A percentile compares a stretch with the other conserved stretches of the same genome.
phyloP scores from a whole-genome alignment of 2,329 filamentous ascomycete genomes.

The Alternaria triticina region DNA sequence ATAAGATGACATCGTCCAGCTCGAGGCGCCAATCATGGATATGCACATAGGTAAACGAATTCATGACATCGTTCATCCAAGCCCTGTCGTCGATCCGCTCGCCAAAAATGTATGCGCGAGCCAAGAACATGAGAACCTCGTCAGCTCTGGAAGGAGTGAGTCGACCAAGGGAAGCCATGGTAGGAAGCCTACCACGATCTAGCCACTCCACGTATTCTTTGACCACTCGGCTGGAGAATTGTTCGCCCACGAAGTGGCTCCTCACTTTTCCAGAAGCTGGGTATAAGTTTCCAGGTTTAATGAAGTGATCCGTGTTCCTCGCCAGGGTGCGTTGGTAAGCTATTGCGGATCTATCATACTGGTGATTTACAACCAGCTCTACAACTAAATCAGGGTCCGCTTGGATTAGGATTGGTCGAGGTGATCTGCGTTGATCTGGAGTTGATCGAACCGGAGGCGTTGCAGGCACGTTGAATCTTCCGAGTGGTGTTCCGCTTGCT shows the following conservation, averaged over 20 bases:
- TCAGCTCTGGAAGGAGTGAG: neutral
- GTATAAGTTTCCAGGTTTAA: neutral
- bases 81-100: neutral
- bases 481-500: neutral
- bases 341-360: no score
- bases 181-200: neutral
- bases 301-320: neutral
- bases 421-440: neutral
- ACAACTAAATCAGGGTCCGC: neutral
- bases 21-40: neutral
- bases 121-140: neutral
- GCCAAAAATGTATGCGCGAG: neutral
- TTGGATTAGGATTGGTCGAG: neutral
- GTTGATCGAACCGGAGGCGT: neutral
- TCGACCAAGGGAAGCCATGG: neutral
- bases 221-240: neutral
- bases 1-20: neutral
- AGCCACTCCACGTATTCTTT: neutral
- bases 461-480: neutral
- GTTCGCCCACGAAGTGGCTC: neutral
- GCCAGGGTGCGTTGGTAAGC: neutral
- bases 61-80: neutral
- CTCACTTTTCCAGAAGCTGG: neutral
- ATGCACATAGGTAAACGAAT: neutral
- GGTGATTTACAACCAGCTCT: neutral